Conservation (phyloP, 805 yeast species). For the Saturnispora quitensis region DNA sequence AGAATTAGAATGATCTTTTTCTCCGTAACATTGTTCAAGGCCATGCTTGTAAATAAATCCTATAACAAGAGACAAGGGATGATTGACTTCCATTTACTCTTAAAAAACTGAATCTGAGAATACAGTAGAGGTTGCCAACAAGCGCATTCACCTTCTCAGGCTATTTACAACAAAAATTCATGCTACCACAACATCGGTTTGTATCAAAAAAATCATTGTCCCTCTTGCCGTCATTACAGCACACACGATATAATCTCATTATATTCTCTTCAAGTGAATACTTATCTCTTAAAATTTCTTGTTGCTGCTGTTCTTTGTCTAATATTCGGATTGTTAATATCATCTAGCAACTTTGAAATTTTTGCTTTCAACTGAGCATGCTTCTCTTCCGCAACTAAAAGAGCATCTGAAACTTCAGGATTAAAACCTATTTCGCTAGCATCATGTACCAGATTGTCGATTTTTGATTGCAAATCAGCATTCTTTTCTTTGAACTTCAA, state of each 20-base stretch:
- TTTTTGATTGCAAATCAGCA: conserved; percentile 7
- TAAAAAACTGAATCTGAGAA: too few relatives aligned
- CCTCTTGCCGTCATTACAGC: too few relatives aligned
- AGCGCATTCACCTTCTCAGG: too few relatives aligned
- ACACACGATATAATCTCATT: background rate
- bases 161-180: too few relatives aligned
- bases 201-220: too few relatives aligned
- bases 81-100: too few relatives aligned
- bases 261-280: background rate
- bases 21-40: too few relatives aligned
- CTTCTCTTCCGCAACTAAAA: background rate
- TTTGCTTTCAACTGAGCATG: background rate
- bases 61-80: too few relatives aligned
- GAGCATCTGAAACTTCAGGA: background rate
- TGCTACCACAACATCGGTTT: too few relatives aligned
- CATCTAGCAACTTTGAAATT: conserved; percentile 1
- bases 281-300: conserved; percentile 2
- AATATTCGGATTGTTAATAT: conserved; percentile 5
- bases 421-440: conserved; percentile 2
- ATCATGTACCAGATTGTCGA: conserved; percentile 10
- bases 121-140: too few relatives aligned
- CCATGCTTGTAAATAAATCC: too few relatives aligned
- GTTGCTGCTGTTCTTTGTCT: conserved; percentile 7
- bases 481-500: conserved; percentile 8
- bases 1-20: too few relatives aligned